Conservation (phyloP, 768 basidiomycete species). For the Kwoniella sp. region DNA sequence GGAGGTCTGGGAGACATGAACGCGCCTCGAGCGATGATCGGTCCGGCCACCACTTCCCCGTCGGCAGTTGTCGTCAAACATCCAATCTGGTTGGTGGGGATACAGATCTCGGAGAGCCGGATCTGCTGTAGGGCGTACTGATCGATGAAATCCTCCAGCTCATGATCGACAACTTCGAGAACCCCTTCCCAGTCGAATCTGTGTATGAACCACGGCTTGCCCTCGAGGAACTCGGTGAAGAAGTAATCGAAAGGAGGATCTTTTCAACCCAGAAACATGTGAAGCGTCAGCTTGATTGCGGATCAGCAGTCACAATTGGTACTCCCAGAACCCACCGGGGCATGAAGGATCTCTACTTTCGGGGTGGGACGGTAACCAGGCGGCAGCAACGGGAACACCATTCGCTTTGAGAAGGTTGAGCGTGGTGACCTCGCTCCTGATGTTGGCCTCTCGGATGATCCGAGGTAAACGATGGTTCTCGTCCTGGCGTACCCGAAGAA, state of each 20-base stretch:
- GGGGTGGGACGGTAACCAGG: slow-evolving; percentile 5
- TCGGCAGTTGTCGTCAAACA: not conserved
- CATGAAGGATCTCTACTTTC: not conserved
- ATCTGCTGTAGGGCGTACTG: slow-evolving; percentile 9
- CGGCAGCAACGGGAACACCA: slow-evolving; percentile 10
- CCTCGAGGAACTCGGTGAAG: slow-evolving; percentile 10
- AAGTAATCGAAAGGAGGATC: slow-evolving; percentile 17
- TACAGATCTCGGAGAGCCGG: not conserved
- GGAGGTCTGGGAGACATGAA: slow-evolving; percentile 10
- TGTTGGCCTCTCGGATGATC: not conserved
- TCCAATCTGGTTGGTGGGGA: not conserved
- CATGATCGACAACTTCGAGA: not conserved
- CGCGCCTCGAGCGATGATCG: not conserved
- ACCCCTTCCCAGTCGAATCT: not conserved
- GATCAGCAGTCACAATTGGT: not conserved
- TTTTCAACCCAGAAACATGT: not conserved
- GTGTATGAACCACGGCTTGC: not conserved
- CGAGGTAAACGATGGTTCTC: not conserved
- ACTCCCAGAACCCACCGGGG: not conserved
- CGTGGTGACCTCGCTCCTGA: slow-evolving; percentile 21
- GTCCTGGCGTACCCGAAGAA: slow-evolving; percentile 15
- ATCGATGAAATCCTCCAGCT: slow-evolving; percentile 6
- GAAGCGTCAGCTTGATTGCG: not conserved
- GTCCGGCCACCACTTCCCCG: not conserved
- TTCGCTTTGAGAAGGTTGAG: slow-evolving; percentile 8